Base-by-base conservation (phyloP, 2,329 filamentous ascomycete species). In the Biscogniauxia mediterranea region DNA sequence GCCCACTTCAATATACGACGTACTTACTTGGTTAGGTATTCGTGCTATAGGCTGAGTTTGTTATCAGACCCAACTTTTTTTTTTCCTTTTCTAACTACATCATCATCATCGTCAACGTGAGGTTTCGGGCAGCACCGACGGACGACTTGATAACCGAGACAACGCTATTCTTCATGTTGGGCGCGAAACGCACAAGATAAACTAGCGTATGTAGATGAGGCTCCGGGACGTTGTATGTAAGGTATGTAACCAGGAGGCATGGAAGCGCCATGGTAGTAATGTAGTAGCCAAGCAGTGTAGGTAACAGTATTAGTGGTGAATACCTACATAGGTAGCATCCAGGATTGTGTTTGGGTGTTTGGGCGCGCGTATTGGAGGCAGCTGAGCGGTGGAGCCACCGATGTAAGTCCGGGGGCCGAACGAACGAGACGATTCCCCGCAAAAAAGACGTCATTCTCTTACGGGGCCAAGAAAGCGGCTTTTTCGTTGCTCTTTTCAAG, bases 331-430 rank as follows among this genome's bases (percentile, higher is more conserved):
- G n/a, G 28, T 32, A 32, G 7, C 28, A 32, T 32, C 28, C 28
- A 32, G 28, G 28, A 6, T 32, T 32, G n/a, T 23, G 23, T 23
- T 6, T 32, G 2, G 28, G 7, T 32, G 28, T 2, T 32, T 32
- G 7, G 7, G 38, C 6, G 38, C 38, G 15, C 15, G 38, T 46
- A n/a, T 17, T 46, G 38, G 38, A 46, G 38, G 38, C 5, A 46
- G 11, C 13, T n/a, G 17, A 46, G 54, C 19, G 32, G 56, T 58
- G 52, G 51, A 61, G 64, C 54, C 62, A 59, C 66, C 66, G 66
- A 67, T 66, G 64, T 67, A 67, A 63, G 62, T 59, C 66, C 66
- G 66, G 28, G 52, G 59, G 53, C 59, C 38, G 60, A 63, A 54
- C 38, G 60, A 63, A 54, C 15, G 26, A 54, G 54, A 50, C 13